Evolutionary conservation across 768 basidiomycete species (phyloP).

Genomic region (Dacryopinax primogenitus): DNA sequence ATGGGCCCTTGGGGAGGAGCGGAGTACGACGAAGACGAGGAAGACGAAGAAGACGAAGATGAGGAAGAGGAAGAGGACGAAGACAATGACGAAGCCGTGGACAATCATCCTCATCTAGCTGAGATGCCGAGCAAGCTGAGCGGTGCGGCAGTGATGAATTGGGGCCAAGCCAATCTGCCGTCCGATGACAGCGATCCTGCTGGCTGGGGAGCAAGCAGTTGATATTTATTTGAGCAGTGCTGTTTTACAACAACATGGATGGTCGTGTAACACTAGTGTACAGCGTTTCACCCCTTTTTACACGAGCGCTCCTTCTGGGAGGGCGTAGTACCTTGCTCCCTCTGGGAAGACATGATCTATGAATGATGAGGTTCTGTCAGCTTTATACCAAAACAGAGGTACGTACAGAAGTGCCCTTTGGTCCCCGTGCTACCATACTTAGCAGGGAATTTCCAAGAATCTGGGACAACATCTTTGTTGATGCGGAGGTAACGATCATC

Average conservation of each 20-base stretch:
- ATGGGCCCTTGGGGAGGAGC: not conserved
- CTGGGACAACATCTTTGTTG: conserved; percentile 51
- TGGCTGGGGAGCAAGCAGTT: not conserved
- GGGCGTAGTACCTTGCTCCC: conserved; percentile 36
- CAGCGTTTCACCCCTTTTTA: conserved; percentile 16
- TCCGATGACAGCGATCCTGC: not conserved
- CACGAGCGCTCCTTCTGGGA: conserved; percentile 28
- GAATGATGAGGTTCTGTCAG: not conserved
- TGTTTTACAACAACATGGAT: not conserved
- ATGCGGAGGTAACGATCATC: conserved; percentile 54
- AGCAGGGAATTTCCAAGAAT: conserved; percentile 26
- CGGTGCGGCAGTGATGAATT: not conserved
- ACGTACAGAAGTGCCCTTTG: conserved; percentile 39
- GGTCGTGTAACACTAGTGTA: not conserved
- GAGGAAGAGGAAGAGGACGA: conserved; percentile 1
- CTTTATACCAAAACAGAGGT: not conserved
- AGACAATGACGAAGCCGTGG: not conserved
- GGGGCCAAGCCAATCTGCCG: not conserved
- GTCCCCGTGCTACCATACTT: conserved; percentile 14
- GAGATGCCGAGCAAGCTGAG: not conserved
- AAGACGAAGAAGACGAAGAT: not conserved
- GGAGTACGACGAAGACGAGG: conserved; percentile 11
- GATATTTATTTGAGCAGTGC: not conserved
- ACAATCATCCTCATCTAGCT: not conserved
- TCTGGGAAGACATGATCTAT: conserved; percentile 59